Evolutionary conservation across 495 filamentous ascomycete genomes (phyloP), one percentile per base, ranked within the genome.

Genomic region (Hypoxylon intermedium): DNA sequence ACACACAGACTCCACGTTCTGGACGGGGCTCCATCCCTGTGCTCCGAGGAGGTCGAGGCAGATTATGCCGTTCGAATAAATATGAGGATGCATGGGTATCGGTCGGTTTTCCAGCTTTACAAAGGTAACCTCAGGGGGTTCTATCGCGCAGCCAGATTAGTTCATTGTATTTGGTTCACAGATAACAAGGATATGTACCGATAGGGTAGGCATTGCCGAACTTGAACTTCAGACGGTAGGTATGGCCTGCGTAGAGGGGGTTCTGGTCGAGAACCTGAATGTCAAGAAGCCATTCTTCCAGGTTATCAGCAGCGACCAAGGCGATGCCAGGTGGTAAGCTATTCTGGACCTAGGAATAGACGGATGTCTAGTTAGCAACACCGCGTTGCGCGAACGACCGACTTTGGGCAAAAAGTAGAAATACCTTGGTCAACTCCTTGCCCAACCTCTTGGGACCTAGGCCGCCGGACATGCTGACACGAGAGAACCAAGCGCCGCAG

Each of bases 11-110:
- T 98, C 93, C 9, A 97, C 94, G 23, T 92, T 98, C 72, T 98
- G 95, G 7, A 98, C 93, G 0, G 94, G 94, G 9, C 87, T 92
- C 94, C 94, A 98, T 60, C 95, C 94, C 44, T 89, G 86, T 13
- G 75, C 64, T 53, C 92, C 90, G 13, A 98, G 87, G 0, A 98
- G 87, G 63, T 98, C 95, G 18, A 98, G 88, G 67, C 94, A 98
- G 69, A 98, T 98, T 71, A 97, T 93, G 46, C 94, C 94, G 72
- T 98, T 98, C 59, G 89, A 93, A 75, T 98, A 98, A 71, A 98
- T 89, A 77, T 98, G 94, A 1, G 94, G 94, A 64, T 98, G 94
- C 67, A 97, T 94, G 0, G 94, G 94, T 62, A 98, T 94, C 4
- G 88, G 83, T 41, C 88, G 86, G 33, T 84, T 75, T 33, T 84